Base-by-base conservation (phyloP, 306 rosid species). In the Biancaea sappan region DNA sequence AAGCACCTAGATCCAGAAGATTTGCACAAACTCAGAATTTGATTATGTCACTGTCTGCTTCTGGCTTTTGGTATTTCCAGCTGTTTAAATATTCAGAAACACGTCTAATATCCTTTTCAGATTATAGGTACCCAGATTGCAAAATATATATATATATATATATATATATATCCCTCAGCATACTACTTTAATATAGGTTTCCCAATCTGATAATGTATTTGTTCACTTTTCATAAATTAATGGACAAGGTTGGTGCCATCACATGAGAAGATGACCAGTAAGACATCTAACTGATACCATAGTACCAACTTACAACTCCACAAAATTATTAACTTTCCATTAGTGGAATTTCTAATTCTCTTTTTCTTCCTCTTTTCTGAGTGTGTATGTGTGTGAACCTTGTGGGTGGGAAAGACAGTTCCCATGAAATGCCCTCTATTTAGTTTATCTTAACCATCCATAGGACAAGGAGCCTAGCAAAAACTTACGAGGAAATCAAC, bases 391-490 rank as follows among this genome's bases (percentile, higher is more conserved):
- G 11, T 4, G 72, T n/a, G n/a, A n/a, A 52, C 60, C 60, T 12
- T 9, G 46, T 22, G 24, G 46, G 71, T 24, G n/a, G 16, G 43
- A 7, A 63, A 51, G 8, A 7, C 8, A 5, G 11, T 53, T 41
- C 25, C 58, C 57, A 43, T 51, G 69, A 61, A 29, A 59, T 52
- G 56, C 58, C 53, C 47, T 35, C 32, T 53, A 37, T 64, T 54
- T 3, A 52, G 69, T 72, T 63, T 59, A 78, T 59, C 80, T 52
- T 47, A 58, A 41, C 34, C 58, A 44, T 43, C 32, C n/a, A 63
- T 62, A 8, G 59, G 51, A 21, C 29, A 48, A 52, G 41, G 43
- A 1, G 14, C 66, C 73, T 13, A 53, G 46, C 41, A 50, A 63
- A 74, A 46, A 69, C 50, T 31, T 31, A 69, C 15, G 26, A 29